Conservation (phyloP, 345 rosid species). For the Eucalyptus marginata region DNA sequence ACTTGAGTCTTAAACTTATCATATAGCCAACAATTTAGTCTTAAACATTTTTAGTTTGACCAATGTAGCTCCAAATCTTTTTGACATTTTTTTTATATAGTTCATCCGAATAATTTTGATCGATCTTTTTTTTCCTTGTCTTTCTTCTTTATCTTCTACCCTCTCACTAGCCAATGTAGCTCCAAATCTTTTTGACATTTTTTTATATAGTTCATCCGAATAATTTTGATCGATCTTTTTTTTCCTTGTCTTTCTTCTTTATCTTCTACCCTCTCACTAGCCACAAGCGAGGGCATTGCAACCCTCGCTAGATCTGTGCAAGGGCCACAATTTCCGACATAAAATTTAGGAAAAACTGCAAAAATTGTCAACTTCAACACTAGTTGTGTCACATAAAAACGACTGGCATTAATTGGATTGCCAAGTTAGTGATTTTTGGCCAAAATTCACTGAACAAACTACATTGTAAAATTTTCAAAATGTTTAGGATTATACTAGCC, state of each 20-base stretch:
- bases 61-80: not conserved
- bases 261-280: not conserved
- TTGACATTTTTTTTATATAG: not conserved
- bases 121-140: accelerated
- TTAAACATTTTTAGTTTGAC: not conserved
- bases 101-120: not conserved
- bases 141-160: not conserved
- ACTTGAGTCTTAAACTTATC: not conserved
- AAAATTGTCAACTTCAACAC: not conserved
- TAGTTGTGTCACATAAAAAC: accelerated
- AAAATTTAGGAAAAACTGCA: not conserved
- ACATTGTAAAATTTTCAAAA: not conserved
- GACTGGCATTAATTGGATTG: accelerated
- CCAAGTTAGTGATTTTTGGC: not conserved
- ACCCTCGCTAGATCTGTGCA: not conserved
- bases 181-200: not conserved
- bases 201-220: accelerated
- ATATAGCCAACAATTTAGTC: not conserved
- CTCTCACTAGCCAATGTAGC: not conserved
- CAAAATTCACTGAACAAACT: not conserved
- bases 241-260: not conserved
- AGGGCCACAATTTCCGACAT: accelerated
- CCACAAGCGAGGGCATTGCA: not conserved
- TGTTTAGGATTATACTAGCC: accelerated
- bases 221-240: not conserved